These are phyloP conservation scores for Takakia lepidozioides DNA, from an alignment of 225 moss, liverwort and hornwort genomes.

Conservation along the genomic window DNA sequence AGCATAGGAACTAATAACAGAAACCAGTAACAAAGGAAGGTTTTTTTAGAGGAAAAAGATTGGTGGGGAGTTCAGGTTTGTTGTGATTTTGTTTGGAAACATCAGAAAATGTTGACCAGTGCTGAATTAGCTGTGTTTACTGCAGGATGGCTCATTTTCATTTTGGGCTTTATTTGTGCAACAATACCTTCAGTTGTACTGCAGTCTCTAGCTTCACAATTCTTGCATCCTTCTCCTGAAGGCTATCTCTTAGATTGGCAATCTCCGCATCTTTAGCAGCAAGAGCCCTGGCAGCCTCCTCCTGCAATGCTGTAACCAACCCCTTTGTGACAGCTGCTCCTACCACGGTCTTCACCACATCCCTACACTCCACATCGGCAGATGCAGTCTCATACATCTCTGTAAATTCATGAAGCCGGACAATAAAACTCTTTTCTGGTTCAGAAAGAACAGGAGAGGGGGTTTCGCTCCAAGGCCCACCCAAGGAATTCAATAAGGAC, in stretches of 20 bases:
- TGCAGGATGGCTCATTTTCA: too few relatives aligned
- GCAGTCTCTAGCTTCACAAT: conserved; percentile 10
- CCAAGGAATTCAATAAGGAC: too few relatives aligned
- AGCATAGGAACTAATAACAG: too few relatives aligned
- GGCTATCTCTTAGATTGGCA: conserved; percentile 14
- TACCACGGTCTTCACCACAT: conserved; percentile 16
- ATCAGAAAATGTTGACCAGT: too few relatives aligned
- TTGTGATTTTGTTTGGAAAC: too few relatives aligned
- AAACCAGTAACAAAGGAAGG: too few relatives aligned
- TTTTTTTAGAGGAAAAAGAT: too few relatives aligned
- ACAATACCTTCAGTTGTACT: conserved; percentile 13
- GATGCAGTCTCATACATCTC: conserved; percentile 8
- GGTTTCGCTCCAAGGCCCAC: not conserved
- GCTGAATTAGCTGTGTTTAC: too few relatives aligned
- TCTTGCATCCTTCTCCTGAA: conserved; percentile 17
- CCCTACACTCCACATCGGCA: conserved; percentile 7
- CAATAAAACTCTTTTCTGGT: not conserved
- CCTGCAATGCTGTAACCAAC: conserved; percentile 21
- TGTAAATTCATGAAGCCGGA: conserved; percentile 2
- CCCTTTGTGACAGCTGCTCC: conserved; percentile 28
- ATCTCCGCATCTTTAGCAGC: conserved; percentile 11
- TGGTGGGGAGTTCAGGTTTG: too few relatives aligned
- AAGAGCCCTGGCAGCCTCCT: conserved; percentile 11
- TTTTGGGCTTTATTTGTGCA: conserved; percentile 11
- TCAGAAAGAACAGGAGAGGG: not conserved